Evolutionary conservation across 2,329 filamentous ascomycete genomes (phyloP).

Genomic region (Westerdykella aurantiaca): DNA sequence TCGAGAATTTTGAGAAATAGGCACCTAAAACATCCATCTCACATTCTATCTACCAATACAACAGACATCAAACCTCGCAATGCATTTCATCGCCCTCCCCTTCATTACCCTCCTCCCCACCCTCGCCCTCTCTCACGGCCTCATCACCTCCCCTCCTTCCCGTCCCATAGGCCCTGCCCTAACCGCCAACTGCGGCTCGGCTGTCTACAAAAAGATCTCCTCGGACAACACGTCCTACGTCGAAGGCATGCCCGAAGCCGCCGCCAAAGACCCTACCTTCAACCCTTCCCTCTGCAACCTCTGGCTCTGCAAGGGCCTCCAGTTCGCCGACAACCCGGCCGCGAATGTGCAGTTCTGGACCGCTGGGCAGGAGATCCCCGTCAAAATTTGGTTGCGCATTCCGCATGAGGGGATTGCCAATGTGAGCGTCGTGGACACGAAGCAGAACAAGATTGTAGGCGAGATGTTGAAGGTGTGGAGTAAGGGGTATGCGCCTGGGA

Average conservation of each 20-base stretch:
- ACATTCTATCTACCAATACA: neutral
- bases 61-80: neutral
- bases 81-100: neutral
- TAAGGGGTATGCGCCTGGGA: conserved; percentile 19
- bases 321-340: conserved; percentile 50
- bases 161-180: conserved; percentile 14
- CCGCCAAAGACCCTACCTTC: conserved; percentile 10
- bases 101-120: conserved; percentile 8
- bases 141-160: conserved; percentile 17
- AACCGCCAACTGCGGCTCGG: conserved; percentile 13
- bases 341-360: conserved; percentile 48
- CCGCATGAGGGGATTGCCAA: conserved; percentile 53
- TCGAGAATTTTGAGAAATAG: no score
- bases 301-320: conserved; percentile 53
- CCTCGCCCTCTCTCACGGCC: conserved; percentile 27
- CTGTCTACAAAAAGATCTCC: conserved; percentile 13
- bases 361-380: conserved; percentile 41
- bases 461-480: conserved; percentile 47
- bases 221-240: conserved; percentile 24
- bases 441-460: conserved; percentile 50
- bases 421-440: conserved; percentile 55
- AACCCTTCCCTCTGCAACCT: conserved; percentile 41
- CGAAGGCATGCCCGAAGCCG: conserved; percentile 18
- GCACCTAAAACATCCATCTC: neutral
- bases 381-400: conserved; percentile 44